Evolutionary conservation across 352 stramenopile genomes (phyloP).

Genomic region (Pythium graminicola): DNA sequence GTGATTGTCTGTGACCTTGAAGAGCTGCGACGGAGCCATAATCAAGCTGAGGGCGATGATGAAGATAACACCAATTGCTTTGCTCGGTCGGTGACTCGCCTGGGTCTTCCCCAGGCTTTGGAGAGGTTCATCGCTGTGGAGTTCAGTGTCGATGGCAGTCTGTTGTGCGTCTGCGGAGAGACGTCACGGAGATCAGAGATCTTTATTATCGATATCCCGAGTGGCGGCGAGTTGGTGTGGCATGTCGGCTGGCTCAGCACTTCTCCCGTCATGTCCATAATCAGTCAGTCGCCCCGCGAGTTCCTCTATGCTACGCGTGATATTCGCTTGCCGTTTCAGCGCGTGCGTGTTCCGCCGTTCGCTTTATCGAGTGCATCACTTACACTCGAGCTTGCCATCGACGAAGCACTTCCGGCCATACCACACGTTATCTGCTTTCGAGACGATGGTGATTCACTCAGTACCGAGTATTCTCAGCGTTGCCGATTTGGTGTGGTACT

Average conservation of each 20-base stretch:
- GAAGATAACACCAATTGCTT: background rate
- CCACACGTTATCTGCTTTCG: conserved; percentile 6
- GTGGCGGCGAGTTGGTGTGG: conserved; percentile 2
- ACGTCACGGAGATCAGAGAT: background rate
- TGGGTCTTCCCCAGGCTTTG: conserved; percentile 1
- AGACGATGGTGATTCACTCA: conserved; percentile 3
- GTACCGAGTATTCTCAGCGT: no score
- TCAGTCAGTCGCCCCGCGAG: conserved; percentile 14
- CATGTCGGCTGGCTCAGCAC: background rate
- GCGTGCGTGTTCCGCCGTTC: conserved; percentile 10
- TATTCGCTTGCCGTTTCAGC: background rate
- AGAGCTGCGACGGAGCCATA: background rate
- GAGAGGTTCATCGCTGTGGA: conserved; percentile 1
- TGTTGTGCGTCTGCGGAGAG: conserved; percentile 13
- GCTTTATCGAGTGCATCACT: conserved; percentile 5
- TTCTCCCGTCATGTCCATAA: background rate
- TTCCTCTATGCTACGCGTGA: conserved; percentile 10
- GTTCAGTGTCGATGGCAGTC: conserved; percentile 10
- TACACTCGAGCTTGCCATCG: conserved; percentile 4
- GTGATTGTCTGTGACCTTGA: conserved; percentile 6
- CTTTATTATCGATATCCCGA: conserved; percentile 14
- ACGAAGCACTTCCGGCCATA: background rate
- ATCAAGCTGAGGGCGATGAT: conserved; percentile 6
- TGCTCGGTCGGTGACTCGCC: background rate
- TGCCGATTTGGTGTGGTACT: conserved; percentile 14